Evolutionary conservation across 2,329 filamentous ascomycete species (phyloP), one percentile per base, ranked within the genome.

Genomic region (Venturia oleaginea): DNA sequence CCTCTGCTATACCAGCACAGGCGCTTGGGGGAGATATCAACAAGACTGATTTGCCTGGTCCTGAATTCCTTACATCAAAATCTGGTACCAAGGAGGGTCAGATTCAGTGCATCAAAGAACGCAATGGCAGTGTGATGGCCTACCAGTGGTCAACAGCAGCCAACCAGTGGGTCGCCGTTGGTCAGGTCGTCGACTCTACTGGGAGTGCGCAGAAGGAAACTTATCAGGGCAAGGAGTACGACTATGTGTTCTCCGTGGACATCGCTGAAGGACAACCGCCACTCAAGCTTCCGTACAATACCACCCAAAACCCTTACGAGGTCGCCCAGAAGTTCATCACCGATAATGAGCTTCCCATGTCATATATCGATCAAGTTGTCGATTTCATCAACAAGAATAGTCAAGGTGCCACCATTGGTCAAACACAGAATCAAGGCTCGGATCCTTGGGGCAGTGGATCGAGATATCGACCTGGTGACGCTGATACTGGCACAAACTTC

Each of bases 161-260:
- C 78, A 84, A 68, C 62, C 81, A 92, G 73, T 97, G 92, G 92
- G 81, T 91, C 65, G 89, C 88, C 67, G 89, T 97, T 10, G 94
- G 94, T n/a, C 96, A 92, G 0, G 92, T 99, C 0, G 94, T 97
- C 13, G 91, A 96, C 70, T 90, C 89, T 5, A 91, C 89, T 43
- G 95, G 91, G 72, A 91, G 86, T 68, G 90, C 91, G 13, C 72
- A 73, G 13, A 79, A 78, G 63, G 74, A 76, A 17, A 86, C 86
- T 65, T 88, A 93, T 72, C 81, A 90, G 1, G 93, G 93, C 38
- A 85, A 96, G 72, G 90, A 93, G 67, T 99, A 96, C 74, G 94
- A 99, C 73, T 97, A 89, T 71, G 92, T 99, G 10, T 97, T 97
- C 69, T 92, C 97, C 72, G 92, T 97, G 32, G 92, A 96, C 70